Conservation (phyloP, 1,284 basidiomycete genomes). For the Vanrija humicola region DNA sequence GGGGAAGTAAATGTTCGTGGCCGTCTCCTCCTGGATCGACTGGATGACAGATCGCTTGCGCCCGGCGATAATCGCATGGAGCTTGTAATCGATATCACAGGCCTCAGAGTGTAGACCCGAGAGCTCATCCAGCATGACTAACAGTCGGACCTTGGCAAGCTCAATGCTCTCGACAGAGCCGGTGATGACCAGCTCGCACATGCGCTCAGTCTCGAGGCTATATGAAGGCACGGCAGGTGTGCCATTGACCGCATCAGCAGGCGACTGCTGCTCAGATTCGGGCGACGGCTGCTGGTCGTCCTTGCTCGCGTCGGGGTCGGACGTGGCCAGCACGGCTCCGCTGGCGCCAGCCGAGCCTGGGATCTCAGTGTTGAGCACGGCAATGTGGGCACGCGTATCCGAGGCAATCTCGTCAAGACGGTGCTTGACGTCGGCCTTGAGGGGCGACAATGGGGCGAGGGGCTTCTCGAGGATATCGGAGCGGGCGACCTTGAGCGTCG, state of each 20-base stretch:
- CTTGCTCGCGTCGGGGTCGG: conserved; percentile 17
- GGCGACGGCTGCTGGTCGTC: conserved; percentile 7
- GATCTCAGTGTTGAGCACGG: conserved; percentile 57
- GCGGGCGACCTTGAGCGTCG: conserved; percentile 81
- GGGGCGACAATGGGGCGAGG: conserved; percentile 59
- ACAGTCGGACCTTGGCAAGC: conserved; percentile 78
- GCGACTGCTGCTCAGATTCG: conserved; percentile 4
- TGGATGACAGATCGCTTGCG: conserved; percentile 85
- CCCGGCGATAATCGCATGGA: conserved; percentile 87
- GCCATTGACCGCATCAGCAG: neutral
- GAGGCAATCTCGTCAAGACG: conserved; percentile 89
- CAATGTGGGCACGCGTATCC: conserved; percentile 80
- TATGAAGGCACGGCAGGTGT: conserved; percentile 34
- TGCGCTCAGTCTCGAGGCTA: conserved; percentile 86
- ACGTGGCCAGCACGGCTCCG: conserved; percentile 29
- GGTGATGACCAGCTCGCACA: conserved; percentile 86
- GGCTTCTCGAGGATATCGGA: conserved; percentile 87
- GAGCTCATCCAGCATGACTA: conserved; percentile 92
- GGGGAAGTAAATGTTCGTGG: conserved; percentile 92
- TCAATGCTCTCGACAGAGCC: conserved; percentile 84
- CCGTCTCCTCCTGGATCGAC: conserved; percentile 93
- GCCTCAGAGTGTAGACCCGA: conserved; percentile 85
- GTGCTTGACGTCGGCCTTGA: conserved; percentile 81
- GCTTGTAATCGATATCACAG: conserved; percentile 91
- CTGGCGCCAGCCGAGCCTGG: conserved; percentile 19